Conservation (phyloP, 352 stramenopile species). For the Pythium dissotocum region DNA sequence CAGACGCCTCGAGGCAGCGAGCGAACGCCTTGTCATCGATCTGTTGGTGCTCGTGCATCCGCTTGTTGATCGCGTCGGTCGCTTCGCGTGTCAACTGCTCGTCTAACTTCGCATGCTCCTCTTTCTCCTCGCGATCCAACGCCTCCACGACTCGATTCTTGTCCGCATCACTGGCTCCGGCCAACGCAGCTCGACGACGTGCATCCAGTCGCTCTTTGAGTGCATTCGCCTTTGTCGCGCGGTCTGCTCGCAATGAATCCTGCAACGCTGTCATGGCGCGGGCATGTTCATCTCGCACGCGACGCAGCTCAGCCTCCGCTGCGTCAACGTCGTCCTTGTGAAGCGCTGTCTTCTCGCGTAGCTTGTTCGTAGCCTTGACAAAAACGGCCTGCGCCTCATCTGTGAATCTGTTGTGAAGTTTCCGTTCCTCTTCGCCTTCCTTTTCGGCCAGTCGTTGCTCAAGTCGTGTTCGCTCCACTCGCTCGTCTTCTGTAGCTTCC, state of each 20-base stretch:
- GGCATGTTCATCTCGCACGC: conserved; percentile 9
- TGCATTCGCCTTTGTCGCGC: conserved; percentile 5
- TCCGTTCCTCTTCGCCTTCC: conserved; percentile 7
- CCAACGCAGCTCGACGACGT: conserved; percentile 7
- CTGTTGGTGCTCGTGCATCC: neutral
- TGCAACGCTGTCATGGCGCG: conserved; percentile 8
- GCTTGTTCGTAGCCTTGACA: neutral
- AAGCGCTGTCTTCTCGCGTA: conserved; percentile 11
- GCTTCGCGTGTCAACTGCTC: neutral
- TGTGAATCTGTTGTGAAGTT: conserved; percentile 12
- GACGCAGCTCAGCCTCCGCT: conserved; percentile 17
- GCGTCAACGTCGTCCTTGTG: neutral
- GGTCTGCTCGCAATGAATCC: conserved; percentile 8
- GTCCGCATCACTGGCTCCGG: neutral
- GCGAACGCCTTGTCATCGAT: neutral
- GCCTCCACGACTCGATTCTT: neutral
- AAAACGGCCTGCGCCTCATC: neutral
- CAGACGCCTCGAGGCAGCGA: neutral
- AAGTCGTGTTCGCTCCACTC: conserved; percentile 18
- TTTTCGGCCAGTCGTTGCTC: neutral
- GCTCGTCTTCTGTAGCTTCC: neutral
- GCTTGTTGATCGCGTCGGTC: neutral
- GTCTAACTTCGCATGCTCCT: neutral
- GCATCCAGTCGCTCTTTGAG: conserved; percentile 31
- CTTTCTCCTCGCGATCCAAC: neutral